phyloP scores from a whole-genome alignment of 768 basidiomycete species.

The Krasilnikovozyma curviuscula region DNA sequence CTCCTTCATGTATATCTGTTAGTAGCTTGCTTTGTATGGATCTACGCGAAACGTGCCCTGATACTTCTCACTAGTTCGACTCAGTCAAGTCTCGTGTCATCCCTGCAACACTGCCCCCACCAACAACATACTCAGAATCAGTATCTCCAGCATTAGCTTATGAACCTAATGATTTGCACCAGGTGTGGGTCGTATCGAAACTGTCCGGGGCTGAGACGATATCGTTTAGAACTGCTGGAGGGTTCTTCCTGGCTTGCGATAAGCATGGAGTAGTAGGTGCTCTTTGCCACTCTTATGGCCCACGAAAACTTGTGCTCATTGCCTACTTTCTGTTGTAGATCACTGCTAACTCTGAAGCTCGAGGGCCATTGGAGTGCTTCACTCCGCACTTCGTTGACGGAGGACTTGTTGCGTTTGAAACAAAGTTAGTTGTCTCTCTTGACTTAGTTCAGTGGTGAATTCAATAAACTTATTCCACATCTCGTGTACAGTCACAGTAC shows the following conservation, averaged over 20 bases:
- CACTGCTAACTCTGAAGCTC: constrained; percentile 37
- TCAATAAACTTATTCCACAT: neutral
- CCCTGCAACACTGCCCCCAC: constrained; percentile 5
- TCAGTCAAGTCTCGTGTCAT: constrained; percentile 5
- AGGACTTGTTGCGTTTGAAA: constrained; percentile 26
- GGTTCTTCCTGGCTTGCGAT: constrained; percentile 78
- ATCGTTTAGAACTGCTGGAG: constrained; percentile 56
- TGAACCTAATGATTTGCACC: constrained; percentile 56
- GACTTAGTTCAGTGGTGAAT: constrained; percentile 34
- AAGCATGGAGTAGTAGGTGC: constrained; percentile 64
- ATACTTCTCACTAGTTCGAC: constrained; percentile 4
- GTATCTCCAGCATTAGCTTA: constrained; percentile 5
- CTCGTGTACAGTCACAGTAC: constrained; percentile 75
- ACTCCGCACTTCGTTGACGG: constrained; percentile 48
- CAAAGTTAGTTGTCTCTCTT: constrained; percentile 1
- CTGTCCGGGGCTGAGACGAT: constrained; percentile 66
- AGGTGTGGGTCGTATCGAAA: constrained; percentile 80
- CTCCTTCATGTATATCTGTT: constrained; percentile 9
- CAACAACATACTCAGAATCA: neutral
- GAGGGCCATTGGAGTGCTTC: constrained; percentile 89
- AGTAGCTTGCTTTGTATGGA: neutral
- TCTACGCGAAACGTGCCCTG: no score
- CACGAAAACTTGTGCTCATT: neutral
- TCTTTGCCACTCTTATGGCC: constrained; percentile 30
- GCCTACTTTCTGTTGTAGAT: neutral